These are phyloP conservation scores for Saccharum spontaneum DNA, from an alignment of 176 grass and related monocot species.

Conservation along the genomic window DNA sequence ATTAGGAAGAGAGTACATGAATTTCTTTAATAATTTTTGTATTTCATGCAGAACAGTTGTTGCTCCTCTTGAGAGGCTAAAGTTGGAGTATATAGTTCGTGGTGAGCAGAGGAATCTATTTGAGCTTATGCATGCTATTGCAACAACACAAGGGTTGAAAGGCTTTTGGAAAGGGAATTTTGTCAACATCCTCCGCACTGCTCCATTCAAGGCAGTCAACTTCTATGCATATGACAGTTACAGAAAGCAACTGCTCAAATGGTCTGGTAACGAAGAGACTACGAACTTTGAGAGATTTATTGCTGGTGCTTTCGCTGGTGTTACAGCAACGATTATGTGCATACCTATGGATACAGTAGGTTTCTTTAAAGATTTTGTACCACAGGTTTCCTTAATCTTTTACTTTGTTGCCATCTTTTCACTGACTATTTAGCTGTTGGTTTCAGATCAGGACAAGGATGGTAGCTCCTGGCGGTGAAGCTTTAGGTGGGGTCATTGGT, in stretches of 20 bases:
- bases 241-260: constrained; percentile 75
- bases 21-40: constrained; percentile 35
- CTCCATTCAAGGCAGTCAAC: constrained; percentile 96
- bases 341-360: constrained; percentile 98
- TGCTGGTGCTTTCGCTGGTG: constrained; percentile 81
- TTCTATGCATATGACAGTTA: constrained; percentile 97
- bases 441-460: constrained; percentile 96
- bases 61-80: constrained; percentile 95
- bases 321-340: constrained; percentile 84
- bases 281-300: constrained; percentile 97
- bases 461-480: constrained; percentile 95
- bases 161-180: constrained; percentile 99
- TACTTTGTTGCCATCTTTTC: not conserved
- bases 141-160: constrained; percentile 76
- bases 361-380: constrained; percentile 13
- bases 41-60: constrained; percentile 79
- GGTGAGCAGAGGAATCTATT: constrained; percentile 91
- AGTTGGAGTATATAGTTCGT: constrained; percentile 95
- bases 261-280: constrained; percentile 88
- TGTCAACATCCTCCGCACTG: constrained; percentile 94
- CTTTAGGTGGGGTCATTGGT: constrained; percentile 87
- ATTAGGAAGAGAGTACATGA: not conserved
- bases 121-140: constrained; percentile 78
- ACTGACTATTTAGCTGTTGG: constrained; percentile 15
- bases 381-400: not conserved